Evolutionary conservation across 2,329 filamentous ascomycete genomes (phyloP), one percentile per base, ranked within the genome.

Genomic region (Zopfia rhizophila): DNA sequence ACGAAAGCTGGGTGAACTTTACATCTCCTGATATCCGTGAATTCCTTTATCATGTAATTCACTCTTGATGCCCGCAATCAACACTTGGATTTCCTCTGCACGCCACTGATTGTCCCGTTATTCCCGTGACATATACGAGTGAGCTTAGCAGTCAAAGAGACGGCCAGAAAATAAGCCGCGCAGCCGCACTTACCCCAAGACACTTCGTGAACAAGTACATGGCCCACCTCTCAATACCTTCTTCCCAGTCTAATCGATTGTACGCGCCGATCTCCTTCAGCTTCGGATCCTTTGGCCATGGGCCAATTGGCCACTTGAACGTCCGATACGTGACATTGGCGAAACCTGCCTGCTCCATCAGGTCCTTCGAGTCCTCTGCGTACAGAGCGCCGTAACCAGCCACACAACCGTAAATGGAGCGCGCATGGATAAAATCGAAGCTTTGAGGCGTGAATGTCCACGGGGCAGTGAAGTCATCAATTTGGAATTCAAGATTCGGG

Each of bases 401-500:
- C 16, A 74, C 64, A 39, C 57, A 60, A 27, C 62, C 69, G 32
- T 64, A 56, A 33, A 75, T 55, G 29, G 46, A 47, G 5, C 66
- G 53, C 3, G 60, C 55, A 33, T 69, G 62, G 24, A 67, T 59
- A 18, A 66, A 58, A 29, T 69, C 66, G 42, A 69, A 68, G 22
- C 60, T 54, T 30, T 66, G 47, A 14, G 56, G 36, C 12, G 59
- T 55, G 49, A 63, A 73, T 13, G 64, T 58, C 72, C 72, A 74
- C 19, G 65, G 58, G 38, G 45, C 49, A 45, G 58, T 60, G 30
- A 57, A 51, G 53, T 74, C 72, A 43, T 74, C 71, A 43, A 74
- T 64, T 48, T 72, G 63, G 59, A 74, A 73, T 28, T 56, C 52
- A 40, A 69, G 60, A 51, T 74, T 73, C 6, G 65, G 53, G n/a